Evolutionary conservation across 495 filamentous ascomycete genomes (phyloP).

Genomic region (Neurospora hispaniola): DNA sequence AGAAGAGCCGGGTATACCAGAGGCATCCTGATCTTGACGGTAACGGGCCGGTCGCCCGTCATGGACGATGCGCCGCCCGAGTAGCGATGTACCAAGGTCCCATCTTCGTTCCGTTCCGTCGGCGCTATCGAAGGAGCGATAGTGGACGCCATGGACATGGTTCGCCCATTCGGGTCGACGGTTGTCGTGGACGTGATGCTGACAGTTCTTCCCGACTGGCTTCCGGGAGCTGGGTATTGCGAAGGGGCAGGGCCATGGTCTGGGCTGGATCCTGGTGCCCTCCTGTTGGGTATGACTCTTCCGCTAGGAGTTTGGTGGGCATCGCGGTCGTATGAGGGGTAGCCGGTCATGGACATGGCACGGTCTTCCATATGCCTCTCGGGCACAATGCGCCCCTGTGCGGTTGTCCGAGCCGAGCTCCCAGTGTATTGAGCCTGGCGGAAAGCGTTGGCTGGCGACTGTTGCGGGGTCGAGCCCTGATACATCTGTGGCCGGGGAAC

Average conservation of each 20-base stretch:
- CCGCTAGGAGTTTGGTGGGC: slow-evolving; percentile 83
- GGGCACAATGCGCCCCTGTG: slow-evolving; percentile 81
- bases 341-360: slow-evolving; percentile 90
- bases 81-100: slow-evolving; percentile 32
- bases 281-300: slow-evolving; percentile 64
- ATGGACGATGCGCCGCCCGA: slow-evolving; percentile 35
- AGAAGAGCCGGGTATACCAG: slow-evolving; percentile 89
- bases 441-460: slow-evolving; percentile 60
- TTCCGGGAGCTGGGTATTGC: slow-evolving; percentile 25
- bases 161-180: slow-evolving; percentile 33
- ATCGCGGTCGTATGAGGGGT: slow-evolving; percentile 62
- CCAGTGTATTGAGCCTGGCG: slow-evolving; percentile 61
- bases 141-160: slow-evolving; percentile 83
- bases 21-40: slow-evolving; percentile 50
- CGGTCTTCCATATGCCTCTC: slow-evolving; percentile 78
- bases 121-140: slow-evolving; percentile 31
- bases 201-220: slow-evolving; percentile 34
- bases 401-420: slow-evolving; percentile 63
- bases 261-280: slow-evolving; percentile 26
- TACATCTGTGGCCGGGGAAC: slow-evolving; percentile 55
- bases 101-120: slow-evolving; percentile 24
- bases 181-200: slow-evolving; percentile 40
- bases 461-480: slow-evolving; percentile 52
- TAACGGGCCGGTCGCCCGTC: slow-evolving; percentile 38
- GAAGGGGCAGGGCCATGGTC: slow-evolving; percentile 8